These are phyloP conservation scores for Penicillium sp. DNA, from an alignment of 2,329 filamentous ascomycete genomes.

Conservation along the genomic window DNA sequence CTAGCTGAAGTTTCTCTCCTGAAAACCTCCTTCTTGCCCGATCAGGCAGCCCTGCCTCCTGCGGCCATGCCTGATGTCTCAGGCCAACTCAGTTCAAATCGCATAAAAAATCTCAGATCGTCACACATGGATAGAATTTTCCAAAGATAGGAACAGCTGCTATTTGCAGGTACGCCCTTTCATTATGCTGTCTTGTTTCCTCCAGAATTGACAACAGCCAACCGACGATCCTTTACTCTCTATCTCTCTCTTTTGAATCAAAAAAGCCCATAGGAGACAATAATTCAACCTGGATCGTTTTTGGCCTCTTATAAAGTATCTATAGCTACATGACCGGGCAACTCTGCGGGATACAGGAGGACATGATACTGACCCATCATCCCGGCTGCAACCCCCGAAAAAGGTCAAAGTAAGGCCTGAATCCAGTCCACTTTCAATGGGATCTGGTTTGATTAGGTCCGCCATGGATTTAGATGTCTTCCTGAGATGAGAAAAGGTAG, in stretches of 20 bases:
- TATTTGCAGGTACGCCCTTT: background rate
- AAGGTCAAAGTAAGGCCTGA: background rate
- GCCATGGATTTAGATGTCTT: background rate
- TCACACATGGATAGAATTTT: background rate
- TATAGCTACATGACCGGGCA: background rate
- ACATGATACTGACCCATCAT: background rate
- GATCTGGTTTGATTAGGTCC: background rate
- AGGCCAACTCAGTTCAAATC: background rate
- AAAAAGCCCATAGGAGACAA: slow-evolving; percentile 1
- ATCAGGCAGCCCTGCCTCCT: background rate
- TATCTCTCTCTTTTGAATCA: background rate
- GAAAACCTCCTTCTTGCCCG: background rate
- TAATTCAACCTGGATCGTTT: background rate
- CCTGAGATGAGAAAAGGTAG: background rate
- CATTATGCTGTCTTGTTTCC: background rate
- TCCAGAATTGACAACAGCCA: background rate
- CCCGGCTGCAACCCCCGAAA: background rate
- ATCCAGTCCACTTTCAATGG: background rate
- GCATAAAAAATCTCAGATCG: background rate
- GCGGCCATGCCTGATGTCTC: background rate
- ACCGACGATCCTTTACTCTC: background rate
- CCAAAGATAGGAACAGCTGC: background rate
- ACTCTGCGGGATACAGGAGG: background rate
- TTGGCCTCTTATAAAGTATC: background rate
- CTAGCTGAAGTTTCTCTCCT: background rate